Conservation (phyloP, 495 filamentous ascomycete species). For the Neurospora sp. region DNA sequence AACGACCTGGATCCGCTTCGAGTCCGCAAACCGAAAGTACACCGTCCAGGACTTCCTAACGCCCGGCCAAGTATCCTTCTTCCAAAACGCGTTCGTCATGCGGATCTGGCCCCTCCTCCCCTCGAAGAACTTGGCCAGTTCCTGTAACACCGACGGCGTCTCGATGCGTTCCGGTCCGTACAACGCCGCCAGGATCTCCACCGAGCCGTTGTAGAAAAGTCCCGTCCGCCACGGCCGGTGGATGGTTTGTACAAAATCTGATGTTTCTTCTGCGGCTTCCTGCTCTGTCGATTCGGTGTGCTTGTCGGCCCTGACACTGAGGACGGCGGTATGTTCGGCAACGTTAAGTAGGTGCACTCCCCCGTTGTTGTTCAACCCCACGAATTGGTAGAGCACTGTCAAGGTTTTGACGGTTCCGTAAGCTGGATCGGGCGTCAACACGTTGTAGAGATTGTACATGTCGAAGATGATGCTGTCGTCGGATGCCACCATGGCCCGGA, state of each 20-base stretch:
- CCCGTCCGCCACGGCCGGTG: constrained; percentile 6
- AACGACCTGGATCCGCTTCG: constrained; percentile 14
- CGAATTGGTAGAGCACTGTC: constrained; percentile 15
- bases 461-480: constrained; percentile 10
- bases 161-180: constrained; percentile 15
- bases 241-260: not conserved
- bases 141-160: constrained; percentile 12
- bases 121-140: constrained; percentile 14
- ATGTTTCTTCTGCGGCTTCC: not conserved
- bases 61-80: constrained; percentile 15
- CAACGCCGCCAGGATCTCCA: constrained; percentile 17
- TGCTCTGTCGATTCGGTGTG: not conserved
- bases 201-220: not conserved
- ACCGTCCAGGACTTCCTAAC: constrained; percentile 17
- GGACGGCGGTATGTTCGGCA: not conserved
- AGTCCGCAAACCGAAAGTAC: constrained; percentile 17
- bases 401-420: constrained; percentile 10
- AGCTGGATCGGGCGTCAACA: constrained; percentile 15
- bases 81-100: constrained; percentile 19
- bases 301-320: not conserved
- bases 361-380: not conserved
- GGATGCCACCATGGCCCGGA: constrained; percentile 7
- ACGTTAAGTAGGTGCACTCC: constrained; percentile 4
- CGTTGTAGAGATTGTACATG: constrained; percentile 10
- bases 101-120: constrained; percentile 16